Percentiles rank a stretch among this genome's conserved stretches.
phyloP scores from a whole-genome alignment of 2,329 filamentous ascomycete genomes.

The Thyridium curvatum region DNA sequence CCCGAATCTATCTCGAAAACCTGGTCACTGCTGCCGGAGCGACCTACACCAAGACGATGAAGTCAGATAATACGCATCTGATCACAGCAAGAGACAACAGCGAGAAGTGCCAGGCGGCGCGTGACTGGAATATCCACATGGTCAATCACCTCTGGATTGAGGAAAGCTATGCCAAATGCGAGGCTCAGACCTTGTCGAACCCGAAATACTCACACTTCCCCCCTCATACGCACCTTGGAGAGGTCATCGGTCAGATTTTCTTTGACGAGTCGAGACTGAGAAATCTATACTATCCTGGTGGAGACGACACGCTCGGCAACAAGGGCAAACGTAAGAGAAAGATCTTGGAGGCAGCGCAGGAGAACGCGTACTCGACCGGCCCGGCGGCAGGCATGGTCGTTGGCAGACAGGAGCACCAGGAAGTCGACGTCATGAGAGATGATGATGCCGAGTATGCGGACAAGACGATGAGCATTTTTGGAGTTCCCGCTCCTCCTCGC shows the following conservation, averaged over 20 bases:
- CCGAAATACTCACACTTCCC: conserved; percentile 83
- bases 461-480: conserved; percentile 23
- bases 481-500: conserved; percentile 18
- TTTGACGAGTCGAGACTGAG: conserved; percentile 60
- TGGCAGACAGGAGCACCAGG: conserved; percentile 28
- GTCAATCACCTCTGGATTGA: conserved; percentile 97
- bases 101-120: conserved; percentile 88
- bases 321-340: conserved; percentile 41
- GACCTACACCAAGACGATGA: conserved; percentile 91
- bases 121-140: conserved; percentile 86
- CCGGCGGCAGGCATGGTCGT: conserved; percentile 41
- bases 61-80: conserved; percentile 89
- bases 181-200: conserved; percentile 65
- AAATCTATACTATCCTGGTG: conserved; percentile 64
- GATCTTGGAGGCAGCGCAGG: conserved; percentile 41
- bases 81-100: conserved; percentile 85
- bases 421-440: conserved; percentile 38
- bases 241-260: conserved; percentile 84
- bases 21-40: conserved; percentile 78
- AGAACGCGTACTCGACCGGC: conserved; percentile 41
- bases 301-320: conserved; percentile 35
- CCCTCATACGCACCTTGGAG: conserved; percentile 80
- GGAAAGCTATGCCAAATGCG: conserved; percentile 89
- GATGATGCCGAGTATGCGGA: conserved; percentile 25
- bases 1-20: conserved; percentile 88